Evolutionary conservation across 768 basidiomycete species (phyloP).

Genomic region (Baorangia bicolor): DNA sequence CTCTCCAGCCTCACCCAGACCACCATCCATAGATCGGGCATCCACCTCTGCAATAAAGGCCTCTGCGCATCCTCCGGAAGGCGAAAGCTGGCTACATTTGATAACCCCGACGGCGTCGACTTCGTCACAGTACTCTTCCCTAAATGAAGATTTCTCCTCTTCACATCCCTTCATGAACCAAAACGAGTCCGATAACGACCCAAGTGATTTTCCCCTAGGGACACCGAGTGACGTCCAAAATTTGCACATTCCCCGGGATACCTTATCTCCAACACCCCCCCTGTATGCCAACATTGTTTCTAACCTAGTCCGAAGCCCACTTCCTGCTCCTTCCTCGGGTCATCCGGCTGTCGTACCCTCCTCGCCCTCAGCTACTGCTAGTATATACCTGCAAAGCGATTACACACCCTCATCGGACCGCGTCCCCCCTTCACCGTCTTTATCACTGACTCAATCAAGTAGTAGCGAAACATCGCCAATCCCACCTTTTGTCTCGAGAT

Average conservation of each 20-base stretch:
- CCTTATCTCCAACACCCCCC: constrained; percentile 15
- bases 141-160: constrained; percentile 29
- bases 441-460: constrained; percentile 17
- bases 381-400: constrained; percentile 15
- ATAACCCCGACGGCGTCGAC: constrained; percentile 28
- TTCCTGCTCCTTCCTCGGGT: constrained; percentile 7
- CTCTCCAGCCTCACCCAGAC: constrained; percentile 4
- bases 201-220: constrained; percentile 1
- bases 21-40: constrained; percentile 13
- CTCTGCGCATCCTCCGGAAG: constrained; percentile 20
- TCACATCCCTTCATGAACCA: constrained; percentile 22
- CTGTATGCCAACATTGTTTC: constrained; percentile 29
- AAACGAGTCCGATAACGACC: constrained; percentile 9
- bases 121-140: constrained; percentile 14
- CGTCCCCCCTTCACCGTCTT: constrained; percentile 9
- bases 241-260: neutral
- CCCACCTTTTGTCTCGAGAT: constrained; percentile 15
- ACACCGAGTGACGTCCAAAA: constrained; percentile 6
- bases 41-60: constrained; percentile 17
- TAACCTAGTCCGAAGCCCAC: constrained; percentile 16
- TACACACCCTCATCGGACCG: constrained; percentile 9
- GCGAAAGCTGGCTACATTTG: constrained; percentile 33
- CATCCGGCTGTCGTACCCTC: constrained; percentile 7
- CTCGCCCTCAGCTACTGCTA: constrained; percentile 2
- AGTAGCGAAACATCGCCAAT: constrained; percentile 14